A percentile compares a stretch with the other conserved stretches of the same genome.
Evolutionary conservation across 768 basidiomycete genomes (phyloP).

Genomic region (Tricholoma flavovirens): DNA sequence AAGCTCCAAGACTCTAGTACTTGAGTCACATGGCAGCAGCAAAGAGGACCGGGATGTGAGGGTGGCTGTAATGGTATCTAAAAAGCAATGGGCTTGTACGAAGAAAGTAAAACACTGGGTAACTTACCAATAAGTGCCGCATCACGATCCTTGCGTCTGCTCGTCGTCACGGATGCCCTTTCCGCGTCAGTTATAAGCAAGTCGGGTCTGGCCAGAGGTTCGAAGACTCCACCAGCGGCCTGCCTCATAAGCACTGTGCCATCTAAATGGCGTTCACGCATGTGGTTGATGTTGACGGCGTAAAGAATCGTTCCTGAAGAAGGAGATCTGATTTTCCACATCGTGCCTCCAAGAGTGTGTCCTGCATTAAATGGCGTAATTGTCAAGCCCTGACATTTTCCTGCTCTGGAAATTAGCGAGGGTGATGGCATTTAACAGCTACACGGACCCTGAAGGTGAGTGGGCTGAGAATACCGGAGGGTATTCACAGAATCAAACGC

Average conservation of each 20-base stretch:
- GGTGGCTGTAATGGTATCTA: slow-evolving; percentile 87
- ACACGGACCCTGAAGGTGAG: slow-evolving; percentile 80
- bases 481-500: slow-evolving; percentile 91
- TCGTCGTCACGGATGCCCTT: slow-evolving; percentile 73
- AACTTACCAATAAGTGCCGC: slow-evolving; percentile 73
- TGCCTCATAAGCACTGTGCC: slow-evolving; percentile 82
- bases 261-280: slow-evolving; percentile 91
- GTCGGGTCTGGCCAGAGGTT: slow-evolving; percentile 85
- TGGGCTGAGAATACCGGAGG: slow-evolving; percentile 91
- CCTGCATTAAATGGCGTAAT: slow-evolving; percentile 95
- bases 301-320: slow-evolving; percentile 94
- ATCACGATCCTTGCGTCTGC: slow-evolving; percentile 86
- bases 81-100: slow-evolving; percentile 7
- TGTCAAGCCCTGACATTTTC: slow-evolving; percentile 88
- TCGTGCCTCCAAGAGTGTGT: slow-evolving; percentile 92
- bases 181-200: slow-evolving; percentile 92
- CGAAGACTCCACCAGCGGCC: slow-evolving; percentile 73
- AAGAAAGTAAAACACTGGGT: not conserved
- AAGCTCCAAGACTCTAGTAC: slow-evolving; percentile 93
- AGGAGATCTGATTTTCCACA: slow-evolving; percentile 98
- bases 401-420: slow-evolving; percentile 30
- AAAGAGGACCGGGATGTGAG: slow-evolving; percentile 76
- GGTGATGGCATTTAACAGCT: not conserved
- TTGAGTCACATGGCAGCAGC: slow-evolving; percentile 88
- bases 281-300: slow-evolving; percentile 94